Base-by-base conservation (phyloP, 1,284 basidiomycete genomes). In the Thecaphora thlaspeos region DNA sequence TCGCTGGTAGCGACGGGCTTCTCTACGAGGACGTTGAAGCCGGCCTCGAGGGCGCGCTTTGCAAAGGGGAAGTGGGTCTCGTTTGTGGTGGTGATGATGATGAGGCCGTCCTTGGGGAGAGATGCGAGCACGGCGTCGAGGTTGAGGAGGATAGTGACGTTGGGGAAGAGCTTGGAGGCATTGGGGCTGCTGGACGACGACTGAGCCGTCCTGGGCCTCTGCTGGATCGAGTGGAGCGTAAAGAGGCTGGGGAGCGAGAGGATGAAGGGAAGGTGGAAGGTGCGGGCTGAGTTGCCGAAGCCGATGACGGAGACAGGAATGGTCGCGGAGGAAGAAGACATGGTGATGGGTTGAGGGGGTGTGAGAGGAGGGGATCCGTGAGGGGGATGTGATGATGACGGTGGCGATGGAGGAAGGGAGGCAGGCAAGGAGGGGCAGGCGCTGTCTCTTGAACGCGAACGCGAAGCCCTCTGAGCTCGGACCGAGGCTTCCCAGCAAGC, bases 71-170 rank as follows among this genome's bases (percentile, higher is more conserved):
- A 65, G 48, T 77, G 75, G 15, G 73, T 74, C 18, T 60, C 62
- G 58, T 76, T 76, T 46, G 68, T 61, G n/a, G 71, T 74, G 10
- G 73, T 74, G 47, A 77, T 63, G 34, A 77, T 61, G 51, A 76
- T 65, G n/a, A 77, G 61, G 14, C 69, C 66, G 12, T 60, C 49
- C 43, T 64, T 51, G n/a, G 74, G 73, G n/a, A 76, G 51, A 19
- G 55, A 59, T 15, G 53, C 53, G 14, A 76, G 58, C 11, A 73
- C 65, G 4, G 62, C 50, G 34, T 70, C 71, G 34, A 76, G 51
- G 44, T 66, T 58, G 0, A 71, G 63, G 3, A 61, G 47, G 41
- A 73, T 51, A 14, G 53, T 53, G 22, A 73, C 63, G 46, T 63
- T 40, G 5, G 73, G 74, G 41, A 58, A 62, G 21, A 61, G 53